A percentile compares a stretch with the other conserved stretches of the same genome.
Conservation (phyloP, 169 alveolate species). For the Cryptosporidium canis region DNA sequence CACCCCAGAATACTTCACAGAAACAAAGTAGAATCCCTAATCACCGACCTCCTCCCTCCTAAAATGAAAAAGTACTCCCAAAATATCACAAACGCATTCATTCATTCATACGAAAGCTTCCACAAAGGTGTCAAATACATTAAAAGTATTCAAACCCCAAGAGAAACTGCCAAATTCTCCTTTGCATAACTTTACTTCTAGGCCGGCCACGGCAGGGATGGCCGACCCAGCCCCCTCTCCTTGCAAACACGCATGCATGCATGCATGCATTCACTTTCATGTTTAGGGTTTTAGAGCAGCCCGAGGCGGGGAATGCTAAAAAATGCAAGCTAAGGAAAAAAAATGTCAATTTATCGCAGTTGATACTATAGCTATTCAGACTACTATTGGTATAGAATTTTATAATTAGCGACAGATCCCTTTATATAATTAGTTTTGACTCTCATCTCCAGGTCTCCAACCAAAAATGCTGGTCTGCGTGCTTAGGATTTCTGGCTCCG, state of each 20-base stretch:
- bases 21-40: background rate
- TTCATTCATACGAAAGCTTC: conserved; percentile 16
- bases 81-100: conserved; percentile 2
- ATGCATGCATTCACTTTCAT: background rate
- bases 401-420: background rate
- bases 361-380: background rate
- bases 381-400: background rate
- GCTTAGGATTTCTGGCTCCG: background rate
- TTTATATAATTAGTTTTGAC: background rate
- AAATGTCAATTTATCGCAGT: background rate
- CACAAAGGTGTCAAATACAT: conserved; percentile 17
- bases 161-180: conserved; percentile 5
- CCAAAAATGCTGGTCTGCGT: background rate
- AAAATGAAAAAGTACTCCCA: conserved; percentile 1
- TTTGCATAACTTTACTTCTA: background rate
- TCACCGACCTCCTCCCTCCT: background rate
- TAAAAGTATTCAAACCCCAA: background rate
- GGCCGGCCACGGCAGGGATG: background rate
- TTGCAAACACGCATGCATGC: background rate
- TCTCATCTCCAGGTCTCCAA: background rate
- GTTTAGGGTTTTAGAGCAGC: too few relatives aligned
- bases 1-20: conserved; percentile 28
- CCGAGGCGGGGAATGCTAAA: background rate
- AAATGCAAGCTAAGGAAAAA: background rate
- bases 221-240: background rate